A percentile compares a stretch with the other conserved stretches of the same genome.
These are phyloP conservation scores for Fusarium coffeatum DNA, from an alignment of 2,329 filamentous ascomycete genomes.

Conservation along the genomic window DNA sequence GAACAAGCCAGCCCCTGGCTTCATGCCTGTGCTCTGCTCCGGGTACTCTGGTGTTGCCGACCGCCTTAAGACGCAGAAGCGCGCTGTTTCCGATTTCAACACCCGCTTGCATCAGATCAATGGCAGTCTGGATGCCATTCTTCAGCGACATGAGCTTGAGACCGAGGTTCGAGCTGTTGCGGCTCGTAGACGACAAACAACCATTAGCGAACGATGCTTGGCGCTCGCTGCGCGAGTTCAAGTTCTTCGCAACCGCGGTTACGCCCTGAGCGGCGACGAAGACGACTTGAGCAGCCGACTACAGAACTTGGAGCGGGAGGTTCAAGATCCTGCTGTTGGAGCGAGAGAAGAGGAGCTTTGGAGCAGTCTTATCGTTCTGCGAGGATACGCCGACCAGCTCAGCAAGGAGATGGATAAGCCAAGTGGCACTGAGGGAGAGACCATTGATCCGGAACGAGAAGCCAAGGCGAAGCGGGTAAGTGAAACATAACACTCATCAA, in stretches of 20 bases:
- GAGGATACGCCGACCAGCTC: conserved; percentile 77
- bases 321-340: conserved; percentile 79
- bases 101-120: conserved; percentile 83
- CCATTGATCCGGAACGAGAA: conserved; percentile 76
- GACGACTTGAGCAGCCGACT: conserved; percentile 81
- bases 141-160: conserved; percentile 80
- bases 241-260: conserved; percentile 82
- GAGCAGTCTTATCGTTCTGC: conserved; percentile 80
- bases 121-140: conserved; percentile 75
- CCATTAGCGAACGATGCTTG: conserved; percentile 78
- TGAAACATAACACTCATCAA: neutral
- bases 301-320: conserved; percentile 72
- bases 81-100: conserved; percentile 76
- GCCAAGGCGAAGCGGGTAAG: conserved; percentile 79
- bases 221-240: conserved; percentile 83
- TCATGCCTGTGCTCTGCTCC: conserved; percentile 79
- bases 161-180: conserved; percentile 80
- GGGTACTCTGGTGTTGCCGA: conserved; percentile 79
- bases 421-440: conserved; percentile 65
- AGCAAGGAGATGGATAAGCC: conserved; percentile 79
- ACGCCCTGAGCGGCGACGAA: conserved; percentile 81
- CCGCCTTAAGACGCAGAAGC: conserved; percentile 77
- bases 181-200: conserved; percentile 76
- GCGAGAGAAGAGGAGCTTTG: conserved; percentile 87
- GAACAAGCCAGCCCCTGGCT: conserved; percentile 80